Percentiles rank a stretch among this genome's conserved stretches.
Evolutionary conservation across 2,329 filamentous ascomycete genomes (phyloP).

Genomic region (Leptographium flavum): DNA sequence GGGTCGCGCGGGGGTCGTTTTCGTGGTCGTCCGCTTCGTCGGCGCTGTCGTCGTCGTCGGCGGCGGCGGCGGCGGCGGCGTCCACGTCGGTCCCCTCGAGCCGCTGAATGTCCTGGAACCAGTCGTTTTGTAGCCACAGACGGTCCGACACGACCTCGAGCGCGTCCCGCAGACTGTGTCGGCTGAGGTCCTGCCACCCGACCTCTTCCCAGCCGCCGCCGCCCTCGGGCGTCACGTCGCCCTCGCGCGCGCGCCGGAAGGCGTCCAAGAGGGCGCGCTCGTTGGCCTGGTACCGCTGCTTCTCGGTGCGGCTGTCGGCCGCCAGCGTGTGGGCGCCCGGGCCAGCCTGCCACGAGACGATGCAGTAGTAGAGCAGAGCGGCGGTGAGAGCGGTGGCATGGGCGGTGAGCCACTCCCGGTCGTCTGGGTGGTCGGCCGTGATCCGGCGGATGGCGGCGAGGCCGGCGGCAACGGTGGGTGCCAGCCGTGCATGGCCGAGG

Average conservation of each 20-base stretch:
- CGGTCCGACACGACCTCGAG: conserved; percentile 41
- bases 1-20: conserved; percentile 15
- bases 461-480: conserved; percentile 61
- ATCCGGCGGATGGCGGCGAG: conserved; percentile 40
- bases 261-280: conserved; percentile 32
- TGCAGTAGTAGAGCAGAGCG: conserved; percentile 46
- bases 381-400: conserved; percentile 42
- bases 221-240: conserved; percentile 4
- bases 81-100: conserved; percentile 23
- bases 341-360: conserved; percentile 18
- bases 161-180: conserved; percentile 46
- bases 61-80: conserved; percentile 17
- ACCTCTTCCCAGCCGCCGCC: conserved; percentile 30
- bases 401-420: conserved; percentile 31
- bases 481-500: conserved; percentile 45
- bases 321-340: conserved; percentile 3
- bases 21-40: conserved; percentile 13
- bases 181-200: conserved; percentile 34
- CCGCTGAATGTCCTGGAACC: conserved; percentile 47
- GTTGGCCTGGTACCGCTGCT: conserved; percentile 29
- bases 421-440: background rate
- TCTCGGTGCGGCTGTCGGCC: conserved; percentile 10
- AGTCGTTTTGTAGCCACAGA: conserved; percentile 46
- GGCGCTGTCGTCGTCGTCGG: conserved; percentile 12
- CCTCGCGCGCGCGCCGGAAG: conserved; percentile 15